Evolutionary conservation across 2,329 filamentous ascomycete species (phyloP).

Genomic region (Aspergillus sp.): DNA sequence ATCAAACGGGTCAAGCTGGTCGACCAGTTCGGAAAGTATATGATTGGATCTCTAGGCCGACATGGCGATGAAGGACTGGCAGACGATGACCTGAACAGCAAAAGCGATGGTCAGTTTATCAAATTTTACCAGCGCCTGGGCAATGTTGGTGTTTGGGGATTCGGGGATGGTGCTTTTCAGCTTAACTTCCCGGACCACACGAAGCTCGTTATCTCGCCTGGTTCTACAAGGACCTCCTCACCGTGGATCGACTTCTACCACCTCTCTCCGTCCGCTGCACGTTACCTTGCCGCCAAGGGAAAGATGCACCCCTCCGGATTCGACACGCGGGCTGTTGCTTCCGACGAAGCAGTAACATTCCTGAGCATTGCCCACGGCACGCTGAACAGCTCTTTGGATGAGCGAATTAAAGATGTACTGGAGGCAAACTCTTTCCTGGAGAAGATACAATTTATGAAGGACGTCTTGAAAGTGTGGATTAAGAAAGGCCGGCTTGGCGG

Average conservation of each 20-base stretch:
- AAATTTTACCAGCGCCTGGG: conserved; percentile 47
- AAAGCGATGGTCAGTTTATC: conserved; percentile 35
- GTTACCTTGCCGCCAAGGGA: conserved; percentile 35
- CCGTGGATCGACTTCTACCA: conserved; percentile 45
- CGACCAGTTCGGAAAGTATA: conserved; percentile 47
- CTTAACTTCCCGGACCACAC: conserved; percentile 50
- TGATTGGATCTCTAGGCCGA: conserved; percentile 43
- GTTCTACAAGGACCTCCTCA: conserved; percentile 31
- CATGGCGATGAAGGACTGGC: conserved; percentile 30
- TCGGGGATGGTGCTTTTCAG: conserved; percentile 44
- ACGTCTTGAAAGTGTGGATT: conserved; percentile 37
- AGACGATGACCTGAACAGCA: conserved; percentile 19
- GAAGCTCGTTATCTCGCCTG: conserved; percentile 42
- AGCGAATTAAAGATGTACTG: conserved; percentile 35
- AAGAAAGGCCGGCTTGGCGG: conserved; percentile 33
- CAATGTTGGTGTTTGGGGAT: conserved; percentile 49
- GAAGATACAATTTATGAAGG: conserved; percentile 37
- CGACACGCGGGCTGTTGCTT: conserved; percentile 36
- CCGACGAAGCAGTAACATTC: conserved; percentile 36
- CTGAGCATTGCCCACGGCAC: conserved; percentile 34
- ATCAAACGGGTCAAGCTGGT: conserved; percentile 43
- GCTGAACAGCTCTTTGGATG: conserved; percentile 26
- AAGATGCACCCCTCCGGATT: conserved; percentile 39
- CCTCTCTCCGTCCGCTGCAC: conserved; percentile 40
- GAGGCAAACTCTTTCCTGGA: conserved; percentile 40